phyloP scores from a whole-genome alignment of 1,284 basidiomycete species.

The Stygiomarasmius scandens region DNA sequence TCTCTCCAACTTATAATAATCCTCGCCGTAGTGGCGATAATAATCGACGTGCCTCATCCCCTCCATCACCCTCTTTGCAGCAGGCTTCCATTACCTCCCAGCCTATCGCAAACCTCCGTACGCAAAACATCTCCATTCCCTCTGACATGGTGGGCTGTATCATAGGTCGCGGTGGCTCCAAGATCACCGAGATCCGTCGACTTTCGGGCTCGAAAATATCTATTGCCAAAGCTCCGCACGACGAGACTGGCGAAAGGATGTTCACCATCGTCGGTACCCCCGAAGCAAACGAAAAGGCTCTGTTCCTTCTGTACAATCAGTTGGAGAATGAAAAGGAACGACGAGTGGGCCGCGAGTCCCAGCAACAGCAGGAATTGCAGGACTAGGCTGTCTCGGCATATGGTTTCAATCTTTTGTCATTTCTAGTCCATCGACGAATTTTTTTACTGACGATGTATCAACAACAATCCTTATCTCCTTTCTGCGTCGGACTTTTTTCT shows the following conservation, averaged over 20 bases:
- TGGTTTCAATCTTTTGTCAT: conserved; percentile 8
- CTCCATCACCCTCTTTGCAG: conserved; percentile 52
- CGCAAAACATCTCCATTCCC: conserved; percentile 98
- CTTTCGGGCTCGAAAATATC: conserved; percentile 96
- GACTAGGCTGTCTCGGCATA: conserved; percentile 36
- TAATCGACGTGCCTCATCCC: conserved; percentile 52
- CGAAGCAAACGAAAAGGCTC: conserved; percentile 94
- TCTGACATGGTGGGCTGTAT: conserved; percentile 99
- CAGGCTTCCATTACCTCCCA: conserved; percentile 54
- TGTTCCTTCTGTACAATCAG: conserved; percentile 97
- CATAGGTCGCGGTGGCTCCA: conserved; percentile 95
- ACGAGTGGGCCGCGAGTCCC: conserved; percentile 77
- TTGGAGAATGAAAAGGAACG: conserved; percentile 95
- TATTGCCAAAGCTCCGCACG: conserved; percentile 97
- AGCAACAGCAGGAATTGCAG: conserved; percentile 64
- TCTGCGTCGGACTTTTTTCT: conserved; percentile 2
- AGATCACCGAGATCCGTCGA: conserved; percentile 98
- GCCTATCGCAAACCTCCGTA: conserved; percentile 81
- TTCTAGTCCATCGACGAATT: conserved; percentile 29
- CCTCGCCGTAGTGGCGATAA: conserved; percentile 62
- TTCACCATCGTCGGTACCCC: conserved; percentile 98
- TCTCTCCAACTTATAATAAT: conserved; percentile 42
- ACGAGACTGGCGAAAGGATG: conserved; percentile 98
- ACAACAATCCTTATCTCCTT: conserved; percentile 6
- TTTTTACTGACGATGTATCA: conserved; percentile 21